These are phyloP conservation scores for Anacardium occidentale DNA, from an alignment of 345 rosid species.

Conservation along the genomic window DNA sequence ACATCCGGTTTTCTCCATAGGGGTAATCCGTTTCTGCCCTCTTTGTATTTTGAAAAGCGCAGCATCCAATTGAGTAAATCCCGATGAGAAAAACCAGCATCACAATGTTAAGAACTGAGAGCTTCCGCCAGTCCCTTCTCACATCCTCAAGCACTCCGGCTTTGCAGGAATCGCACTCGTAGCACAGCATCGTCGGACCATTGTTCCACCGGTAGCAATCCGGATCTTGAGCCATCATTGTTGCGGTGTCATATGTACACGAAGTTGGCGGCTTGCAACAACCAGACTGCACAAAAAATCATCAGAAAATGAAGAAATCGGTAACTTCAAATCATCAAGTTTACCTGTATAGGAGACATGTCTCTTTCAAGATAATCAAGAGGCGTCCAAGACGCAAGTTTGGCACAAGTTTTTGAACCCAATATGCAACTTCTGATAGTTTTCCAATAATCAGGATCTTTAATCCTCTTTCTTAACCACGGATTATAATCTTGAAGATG, in stretches of 20 bases:
- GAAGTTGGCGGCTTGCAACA: slow-evolving; percentile 96
- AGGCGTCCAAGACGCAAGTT: slow-evolving; percentile 78
- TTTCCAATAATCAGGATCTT: slow-evolving; percentile 59
- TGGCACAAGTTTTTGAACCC: slow-evolving; percentile 67
- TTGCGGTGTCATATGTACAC: slow-evolving; percentile 62
- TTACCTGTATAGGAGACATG: slow-evolving; percentile 82
- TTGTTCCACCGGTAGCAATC: slow-evolving; percentile 91
- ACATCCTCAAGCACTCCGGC: slow-evolving; percentile 84
- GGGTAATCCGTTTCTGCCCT: slow-evolving; percentile 63
- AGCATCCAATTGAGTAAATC: slow-evolving; percentile 70
- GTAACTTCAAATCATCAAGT: too few relatives aligned
- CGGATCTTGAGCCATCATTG: slow-evolving; percentile 55
- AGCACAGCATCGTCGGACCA: slow-evolving; percentile 51
- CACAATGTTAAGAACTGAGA: slow-evolving; percentile 66
- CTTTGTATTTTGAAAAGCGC: slow-evolving; percentile 74
- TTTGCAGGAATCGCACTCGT: slow-evolving; percentile 94
- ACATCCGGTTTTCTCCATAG: slow-evolving; percentile 61
- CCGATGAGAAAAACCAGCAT: slow-evolving; percentile 67
- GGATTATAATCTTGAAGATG: slow-evolving; percentile 68
- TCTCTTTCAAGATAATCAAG: slow-evolving; percentile 62
- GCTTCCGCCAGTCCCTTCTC: slow-evolving; percentile 81
- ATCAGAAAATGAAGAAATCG: too few relatives aligned
- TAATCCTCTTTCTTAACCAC: slow-evolving; percentile 67
- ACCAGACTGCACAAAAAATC: slow-evolving; percentile 54
- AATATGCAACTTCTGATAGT: slow-evolving; percentile 66